These are phyloP conservation scores for Excoecaria cochinchinensis DNA, from an alignment of 345 rosid genomes.

Conservation along the genomic window DNA sequence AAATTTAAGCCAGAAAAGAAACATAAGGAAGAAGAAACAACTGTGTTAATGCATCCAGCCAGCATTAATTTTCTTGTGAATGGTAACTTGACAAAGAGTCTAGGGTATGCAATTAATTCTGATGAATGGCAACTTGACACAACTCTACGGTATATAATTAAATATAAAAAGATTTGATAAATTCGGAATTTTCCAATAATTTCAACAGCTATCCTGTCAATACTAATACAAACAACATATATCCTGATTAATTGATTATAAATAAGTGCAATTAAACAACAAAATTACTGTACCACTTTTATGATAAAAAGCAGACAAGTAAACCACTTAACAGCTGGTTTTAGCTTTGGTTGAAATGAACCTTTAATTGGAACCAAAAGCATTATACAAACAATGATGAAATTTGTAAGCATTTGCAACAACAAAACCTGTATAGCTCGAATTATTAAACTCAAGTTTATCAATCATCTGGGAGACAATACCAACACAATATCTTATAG, in stretches of 20 bases:
- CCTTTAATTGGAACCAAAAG: not conserved
- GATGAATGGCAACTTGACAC: not conserved
- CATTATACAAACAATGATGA: not conserved
- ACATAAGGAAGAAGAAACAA: not conserved
- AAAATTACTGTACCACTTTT: not conserved
- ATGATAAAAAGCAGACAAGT: not conserved
- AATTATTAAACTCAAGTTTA: not conserved
- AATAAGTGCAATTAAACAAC: not conserved
- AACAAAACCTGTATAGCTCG: not conserved
- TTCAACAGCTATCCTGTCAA: not conserved
- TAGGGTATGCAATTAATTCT: too few relatives aligned
- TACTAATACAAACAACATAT: not conserved
- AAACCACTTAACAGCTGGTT: not conserved
- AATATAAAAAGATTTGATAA: not conserved
- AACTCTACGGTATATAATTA: not conserved
- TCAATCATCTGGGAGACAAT: not conserved
- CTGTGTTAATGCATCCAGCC: not conserved
- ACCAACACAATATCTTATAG: not conserved
- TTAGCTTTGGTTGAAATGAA: not conserved
- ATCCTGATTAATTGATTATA: not conserved
- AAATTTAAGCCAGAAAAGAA: constrained; percentile 1
- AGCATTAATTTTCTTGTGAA: not conserved
- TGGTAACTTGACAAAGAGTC: too few relatives aligned
- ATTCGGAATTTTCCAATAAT: not conserved
- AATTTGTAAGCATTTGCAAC: not conserved